These are phyloP conservation scores for Nothopassalora personata DNA, from an alignment of 2,329 filamentous ascomycete genomes.

Conservation along the genomic window DNA sequence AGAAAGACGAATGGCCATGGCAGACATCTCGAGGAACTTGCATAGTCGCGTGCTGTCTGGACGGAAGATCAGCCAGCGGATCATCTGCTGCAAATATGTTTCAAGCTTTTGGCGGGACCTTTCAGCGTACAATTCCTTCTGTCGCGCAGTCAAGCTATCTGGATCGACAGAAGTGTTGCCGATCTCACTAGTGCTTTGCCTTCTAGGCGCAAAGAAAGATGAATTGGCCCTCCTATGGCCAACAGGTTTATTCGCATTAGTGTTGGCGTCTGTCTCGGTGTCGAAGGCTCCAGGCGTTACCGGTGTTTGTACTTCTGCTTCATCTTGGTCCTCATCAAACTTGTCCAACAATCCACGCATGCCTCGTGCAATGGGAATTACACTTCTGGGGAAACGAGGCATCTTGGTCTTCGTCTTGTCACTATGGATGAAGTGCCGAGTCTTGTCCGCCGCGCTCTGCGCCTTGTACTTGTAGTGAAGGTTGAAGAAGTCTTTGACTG, in stretches of 20 bases:
- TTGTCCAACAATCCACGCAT: slow-evolving; percentile 55
- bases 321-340: slow-evolving; percentile 65
- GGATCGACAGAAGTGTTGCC: slow-evolving; percentile 38
- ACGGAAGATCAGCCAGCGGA: slow-evolving; percentile 93
- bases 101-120: slow-evolving; percentile 81
- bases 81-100: slow-evolving; percentile 86
- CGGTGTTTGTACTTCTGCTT: slow-evolving; percentile 45
- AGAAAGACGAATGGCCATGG: slow-evolving; percentile 84
- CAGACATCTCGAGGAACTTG: slow-evolving; percentile 91
- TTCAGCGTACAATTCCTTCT: slow-evolving; percentile 61
- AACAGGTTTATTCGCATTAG: slow-evolving; percentile 23
- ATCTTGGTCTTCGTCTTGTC: slow-evolving; percentile 66
- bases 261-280: slow-evolving; percentile 29
- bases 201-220: slow-evolving; percentile 54
- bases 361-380: slow-evolving; percentile 82
- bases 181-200: slow-evolving; percentile 46
- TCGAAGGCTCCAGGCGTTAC: slow-evolving; percentile 3
- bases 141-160: slow-evolving; percentile 23
- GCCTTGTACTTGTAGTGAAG: slow-evolving; percentile 91
- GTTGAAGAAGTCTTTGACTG: slow-evolving; percentile 83
- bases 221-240: slow-evolving; percentile 47
- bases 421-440: slow-evolving; percentile 64
- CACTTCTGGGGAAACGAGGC: slow-evolving; percentile 81
- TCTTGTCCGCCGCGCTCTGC: slow-evolving; percentile 75
- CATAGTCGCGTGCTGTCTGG: slow-evolving; percentile 93